Conservation (phyloP, 306 rosid genomes). For the Spatholobus suberectus region DNA sequence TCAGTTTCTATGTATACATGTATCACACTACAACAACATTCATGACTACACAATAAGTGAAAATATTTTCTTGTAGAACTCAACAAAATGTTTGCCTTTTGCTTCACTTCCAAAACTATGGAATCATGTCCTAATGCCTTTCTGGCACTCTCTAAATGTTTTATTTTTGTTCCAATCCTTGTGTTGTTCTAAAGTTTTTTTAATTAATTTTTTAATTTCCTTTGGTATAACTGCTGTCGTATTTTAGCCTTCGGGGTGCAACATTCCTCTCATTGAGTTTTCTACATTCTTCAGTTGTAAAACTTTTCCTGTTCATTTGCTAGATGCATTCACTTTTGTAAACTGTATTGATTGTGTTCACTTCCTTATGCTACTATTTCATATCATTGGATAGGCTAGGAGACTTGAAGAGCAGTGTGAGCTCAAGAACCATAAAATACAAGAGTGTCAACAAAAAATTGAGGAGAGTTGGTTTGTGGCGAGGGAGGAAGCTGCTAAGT, state of each 20-base stretch:
- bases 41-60: neutral
- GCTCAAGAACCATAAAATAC: slow-evolving; percentile 56
- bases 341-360: neutral
- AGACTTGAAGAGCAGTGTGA: slow-evolving; percentile 70
- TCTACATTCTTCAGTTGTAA: slow-evolving; percentile 13
- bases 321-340: neutral
- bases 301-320: slow-evolving; percentile 1
- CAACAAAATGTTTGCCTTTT: neutral
- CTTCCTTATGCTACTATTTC: slow-evolving; percentile 22
- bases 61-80: neutral
- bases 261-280: neutral
- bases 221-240: neutral
- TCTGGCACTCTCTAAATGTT: neutral
- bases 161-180: neutral
- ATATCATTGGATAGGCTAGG: slow-evolving; percentile 54
- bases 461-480: slow-evolving; percentile 73
- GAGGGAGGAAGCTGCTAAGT: slow-evolving; percentile 74
- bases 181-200: neutral
- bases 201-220: neutral
- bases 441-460: slow-evolving; percentile 59
- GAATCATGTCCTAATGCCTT: neutral
- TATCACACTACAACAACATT: neutral
- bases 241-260: neutral
- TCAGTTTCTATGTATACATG: neutral
- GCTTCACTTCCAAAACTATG: neutral